phyloP scores from a whole-genome alignment of 2,329 filamentous ascomycete species.

The Hymenoscyphus linearis region DNA sequence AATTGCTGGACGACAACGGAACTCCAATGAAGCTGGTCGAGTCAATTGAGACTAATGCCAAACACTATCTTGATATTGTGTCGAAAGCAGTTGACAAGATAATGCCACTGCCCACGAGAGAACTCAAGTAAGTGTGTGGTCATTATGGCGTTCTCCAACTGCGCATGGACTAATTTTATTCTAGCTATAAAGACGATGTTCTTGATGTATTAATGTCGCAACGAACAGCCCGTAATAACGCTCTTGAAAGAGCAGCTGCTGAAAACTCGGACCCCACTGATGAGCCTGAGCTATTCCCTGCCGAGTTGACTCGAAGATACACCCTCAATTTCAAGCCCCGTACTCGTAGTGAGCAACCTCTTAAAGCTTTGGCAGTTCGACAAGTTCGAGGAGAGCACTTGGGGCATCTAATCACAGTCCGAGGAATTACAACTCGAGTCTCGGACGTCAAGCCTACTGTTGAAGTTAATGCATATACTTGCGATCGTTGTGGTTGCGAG shows the following conservation, averaged over 20 bases:
- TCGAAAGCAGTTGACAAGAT: constrained; percentile 82
- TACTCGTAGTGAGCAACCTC: constrained; percentile 60
- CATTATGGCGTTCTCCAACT: neutral
- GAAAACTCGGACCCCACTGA: constrained; percentile 58
- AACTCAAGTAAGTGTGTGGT: constrained; percentile 60
- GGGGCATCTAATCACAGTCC: constrained; percentile 86
- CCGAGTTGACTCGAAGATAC: constrained; percentile 88
- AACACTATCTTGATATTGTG: constrained; percentile 91
- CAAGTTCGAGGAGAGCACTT: constrained; percentile 91
- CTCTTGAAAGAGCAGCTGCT: constrained; percentile 62
- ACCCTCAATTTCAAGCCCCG: constrained; percentile 93
- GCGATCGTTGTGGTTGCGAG: constrained; percentile 92
- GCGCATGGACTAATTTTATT: constrained; percentile 18
- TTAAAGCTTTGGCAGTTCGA: constrained; percentile 76
- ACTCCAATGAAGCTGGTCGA: constrained; percentile 61
- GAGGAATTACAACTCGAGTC: constrained; percentile 89
- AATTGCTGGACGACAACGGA: constrained; percentile 56
- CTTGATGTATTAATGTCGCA: constrained; percentile 95
- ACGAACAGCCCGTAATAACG: constrained; percentile 78
- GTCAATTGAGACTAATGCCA: constrained; percentile 84
- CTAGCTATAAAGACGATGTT: constrained; percentile 92
- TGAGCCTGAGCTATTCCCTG: constrained; percentile 76
- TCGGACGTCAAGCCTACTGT: constrained; percentile 97
- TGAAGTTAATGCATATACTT: constrained; percentile 97
- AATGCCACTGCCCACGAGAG: constrained; percentile 71